Conservation (phyloP, 345 rosid species). For the Populus davidiana region DNA sequence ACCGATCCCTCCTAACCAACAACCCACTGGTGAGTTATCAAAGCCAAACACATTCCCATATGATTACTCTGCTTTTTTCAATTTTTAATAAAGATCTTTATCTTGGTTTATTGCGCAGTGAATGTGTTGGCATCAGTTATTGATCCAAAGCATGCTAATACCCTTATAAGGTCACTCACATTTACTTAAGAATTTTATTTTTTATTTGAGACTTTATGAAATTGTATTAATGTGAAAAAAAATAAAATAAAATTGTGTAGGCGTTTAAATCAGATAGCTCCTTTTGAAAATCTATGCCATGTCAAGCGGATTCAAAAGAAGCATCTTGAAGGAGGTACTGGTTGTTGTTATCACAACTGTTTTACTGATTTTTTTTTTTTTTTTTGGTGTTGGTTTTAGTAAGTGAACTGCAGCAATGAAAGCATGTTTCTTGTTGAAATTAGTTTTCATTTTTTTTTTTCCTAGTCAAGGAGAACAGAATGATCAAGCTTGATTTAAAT, state of each 20-base stretch:
- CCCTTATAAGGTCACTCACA: constrained; percentile 55
- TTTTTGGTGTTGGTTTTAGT: neutral
- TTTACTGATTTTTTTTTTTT: neutral
- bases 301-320: constrained; percentile 61
- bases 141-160: constrained; percentile 64
- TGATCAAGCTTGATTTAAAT: no score
- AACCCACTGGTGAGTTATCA: constrained; percentile 54
- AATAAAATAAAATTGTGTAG: constrained; percentile 20
- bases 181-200: neutral
- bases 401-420: no score
- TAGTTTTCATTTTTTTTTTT: no score
- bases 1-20: constrained; percentile 42
- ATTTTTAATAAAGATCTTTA: neutral
- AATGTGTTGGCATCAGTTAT: constrained; percentile 59
- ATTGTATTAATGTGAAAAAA: neutral
- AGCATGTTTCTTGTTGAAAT: no score
- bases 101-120: constrained; percentile 29
- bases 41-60: neutral
- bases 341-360: neutral
- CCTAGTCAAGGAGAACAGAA: no score
- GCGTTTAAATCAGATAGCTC: constrained; percentile 60
- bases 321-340: constrained; percentile 42
- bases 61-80: neutral
- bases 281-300: constrained; percentile 66
- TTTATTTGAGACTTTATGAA: neutral